Evolutionary conservation across 164 flowering plant species (phyloP), one percentile per base, ranked within the genome.

Genomic region (Kalanchoe fedtschenkoi): DNA sequence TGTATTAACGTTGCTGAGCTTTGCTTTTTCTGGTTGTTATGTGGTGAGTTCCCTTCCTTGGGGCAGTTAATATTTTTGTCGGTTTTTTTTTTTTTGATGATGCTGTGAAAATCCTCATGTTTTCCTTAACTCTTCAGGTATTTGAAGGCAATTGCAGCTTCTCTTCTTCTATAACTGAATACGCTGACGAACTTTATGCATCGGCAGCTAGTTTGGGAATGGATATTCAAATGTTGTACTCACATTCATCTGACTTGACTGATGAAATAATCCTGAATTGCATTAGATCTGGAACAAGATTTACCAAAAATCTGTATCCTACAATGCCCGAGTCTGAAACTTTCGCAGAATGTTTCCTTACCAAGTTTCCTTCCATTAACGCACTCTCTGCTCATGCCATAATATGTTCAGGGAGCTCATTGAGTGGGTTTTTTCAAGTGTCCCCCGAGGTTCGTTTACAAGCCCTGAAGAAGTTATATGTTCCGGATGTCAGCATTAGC

Each of bases 351-450:
- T 84, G 89, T 26, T 91, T 95, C 65, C 96, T 91, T 54, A 77
- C 86, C 54, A 75, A 80, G 53, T 95, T 91, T 70, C 93, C 97
- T 63, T 91, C 96, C 29, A 73, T 95, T 35, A 91, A 95, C 81
- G 82, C 95, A 21, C 84, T 95, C 66, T 77, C 90, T 60, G 96
- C 96, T 58, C 97, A 88, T 75, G 88, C 88, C 56, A 84, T 95
- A 65, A 70, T 91, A 35, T 88, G 95, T 61, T 76, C 83, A 57
- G 91, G 72, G 34, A 75, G 71, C 53, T 38, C n/a, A 17, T 86
- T 91, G 21, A 56, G 54, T 26, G 82, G 86, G 22, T 87, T 85
- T 71, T 74, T 95, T 64, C 80, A 77, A 64, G 75, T 75, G 74
- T 62, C 93, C 33, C 72, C 58, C 58, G 84, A 79, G 21, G 56